Conservation (phyloP, 352 stramenopile genomes). For the Globisporangium camurandrum region DNA sequence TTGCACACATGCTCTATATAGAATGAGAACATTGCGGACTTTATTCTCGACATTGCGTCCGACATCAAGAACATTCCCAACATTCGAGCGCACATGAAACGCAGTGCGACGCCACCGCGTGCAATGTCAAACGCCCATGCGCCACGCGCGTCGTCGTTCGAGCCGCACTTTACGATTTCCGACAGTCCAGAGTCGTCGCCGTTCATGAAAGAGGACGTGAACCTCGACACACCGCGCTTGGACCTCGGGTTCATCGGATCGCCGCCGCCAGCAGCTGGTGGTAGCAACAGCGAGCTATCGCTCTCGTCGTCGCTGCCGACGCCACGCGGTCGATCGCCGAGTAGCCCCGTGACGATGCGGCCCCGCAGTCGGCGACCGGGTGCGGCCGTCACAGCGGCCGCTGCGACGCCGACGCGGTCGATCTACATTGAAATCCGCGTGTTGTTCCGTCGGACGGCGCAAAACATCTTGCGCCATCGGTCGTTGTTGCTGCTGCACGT, state of each 20-base stretch:
- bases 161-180: conserved; percentile 19
- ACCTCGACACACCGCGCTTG: conserved; percentile 37
- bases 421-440: conserved; percentile 57
- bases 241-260: conserved; percentile 27
- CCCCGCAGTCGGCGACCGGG: background rate
- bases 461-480: conserved; percentile 69
- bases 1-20: conserved; percentile 9
- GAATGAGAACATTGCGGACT: conserved; percentile 79
- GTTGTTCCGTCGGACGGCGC: conserved; percentile 53
- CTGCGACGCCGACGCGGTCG: conserved; percentile 24
- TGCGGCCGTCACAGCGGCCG: background rate
- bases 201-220: conserved; percentile 43
- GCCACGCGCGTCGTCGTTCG: conserved; percentile 8
- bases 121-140: background rate
- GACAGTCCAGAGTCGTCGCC: conserved; percentile 41
- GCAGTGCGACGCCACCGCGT: conserved; percentile 16
- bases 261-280: conserved; percentile 8
- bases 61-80: conserved; percentile 54
- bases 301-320: conserved; percentile 8
- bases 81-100: conserved; percentile 42
- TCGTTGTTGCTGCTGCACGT: conserved; percentile 66
- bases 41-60: conserved; percentile 70
- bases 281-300: background rate
- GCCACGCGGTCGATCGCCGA: conserved; percentile 15
- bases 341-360: conserved; percentile 17